Percentiles rank a stretch among this genome's conserved stretches.
These are phyloP conservation scores for Microcyclosporella mali DNA, from an alignment of 2,329 filamentous ascomycete species.

Conservation along the genomic window DNA sequence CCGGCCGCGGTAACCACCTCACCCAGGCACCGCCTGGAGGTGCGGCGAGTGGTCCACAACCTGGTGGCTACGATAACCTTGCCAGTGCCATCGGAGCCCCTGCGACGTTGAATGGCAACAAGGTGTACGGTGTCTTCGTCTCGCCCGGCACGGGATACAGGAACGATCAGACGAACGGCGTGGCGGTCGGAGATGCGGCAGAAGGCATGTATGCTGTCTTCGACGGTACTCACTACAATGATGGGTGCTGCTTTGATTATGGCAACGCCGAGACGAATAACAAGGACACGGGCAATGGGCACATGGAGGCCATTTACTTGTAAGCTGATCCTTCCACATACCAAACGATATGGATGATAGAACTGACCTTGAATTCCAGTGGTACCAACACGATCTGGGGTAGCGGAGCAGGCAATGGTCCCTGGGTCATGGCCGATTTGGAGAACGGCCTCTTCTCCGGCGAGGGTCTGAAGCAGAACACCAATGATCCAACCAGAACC, in stretches of 20 bases:
- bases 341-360: too few species aligned
- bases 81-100: constrained; percentile 56
- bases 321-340: too few species aligned
- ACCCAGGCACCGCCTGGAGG: constrained; percentile 53
- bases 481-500: constrained; percentile 47
- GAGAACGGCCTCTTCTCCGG: constrained; percentile 63
- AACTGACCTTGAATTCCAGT: constrained; percentile 29
- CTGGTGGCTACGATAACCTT: constrained; percentile 54
- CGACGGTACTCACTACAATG: constrained; percentile 56
- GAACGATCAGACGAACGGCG: constrained; percentile 49
- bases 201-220: constrained; percentile 58
- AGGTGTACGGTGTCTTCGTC: constrained; percentile 59
- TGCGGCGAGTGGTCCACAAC: constrained; percentile 51
- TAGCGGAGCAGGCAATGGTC: constrained; percentile 51
- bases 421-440: constrained; percentile 64
- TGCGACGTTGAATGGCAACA: constrained; percentile 51
- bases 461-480: constrained; percentile 40
- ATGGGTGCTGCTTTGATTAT: constrained; percentile 47
- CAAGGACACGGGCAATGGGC: constrained; percentile 50
- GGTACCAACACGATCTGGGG: constrained; percentile 53
- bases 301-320: constrained; percentile 63
- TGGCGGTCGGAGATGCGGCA: constrained; percentile 49
- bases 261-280: constrained; percentile 39
- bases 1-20: constrained; percentile 56
- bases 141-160: constrained; percentile 59